These are phyloP conservation scores for Cyberlindnera maritima DNA, from an alignment of 805 yeast species.

Conservation along the genomic window DNA sequence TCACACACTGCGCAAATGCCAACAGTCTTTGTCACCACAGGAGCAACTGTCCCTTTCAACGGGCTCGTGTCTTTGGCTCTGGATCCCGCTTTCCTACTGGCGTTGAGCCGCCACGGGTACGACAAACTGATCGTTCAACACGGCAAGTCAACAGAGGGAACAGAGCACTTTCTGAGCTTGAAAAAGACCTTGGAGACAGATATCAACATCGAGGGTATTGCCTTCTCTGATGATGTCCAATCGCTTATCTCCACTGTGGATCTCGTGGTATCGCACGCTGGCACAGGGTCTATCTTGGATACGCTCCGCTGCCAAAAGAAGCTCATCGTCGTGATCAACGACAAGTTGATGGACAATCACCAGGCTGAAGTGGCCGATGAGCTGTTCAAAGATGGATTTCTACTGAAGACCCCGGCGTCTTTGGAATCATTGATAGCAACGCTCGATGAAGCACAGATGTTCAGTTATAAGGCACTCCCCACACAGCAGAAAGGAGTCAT, in stretches of 20 bases:
- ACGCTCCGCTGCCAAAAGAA: conserved; percentile 54
- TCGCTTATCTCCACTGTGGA: conserved; percentile 44
- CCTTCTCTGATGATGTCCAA: conserved; percentile 41
- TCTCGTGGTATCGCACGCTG: conserved; percentile 83
- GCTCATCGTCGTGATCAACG: conserved; percentile 70
- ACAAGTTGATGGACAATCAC: conserved; percentile 79
- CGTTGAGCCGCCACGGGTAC: conserved; percentile 38
- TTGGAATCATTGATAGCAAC: conserved; percentile 13
- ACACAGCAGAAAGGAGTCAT: conserved; percentile 21
- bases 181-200: background rate
- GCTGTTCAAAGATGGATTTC: conserved; percentile 35
- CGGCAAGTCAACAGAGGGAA: conserved; percentile 41
- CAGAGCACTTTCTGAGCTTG: conserved; percentile 19
- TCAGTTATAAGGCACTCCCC: conserved; percentile 17
- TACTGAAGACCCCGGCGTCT: conserved; percentile 23
- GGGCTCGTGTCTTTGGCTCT: conserved; percentile 48
- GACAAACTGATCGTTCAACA: conserved; percentile 52
- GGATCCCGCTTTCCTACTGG: conserved; percentile 31
- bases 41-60: conserved; percentile 86
- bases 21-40: conserved; percentile 65
- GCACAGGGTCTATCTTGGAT: conserved; percentile 89
- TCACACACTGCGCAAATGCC: conserved; percentile 9
- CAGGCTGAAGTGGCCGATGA: conserved; percentile 74
- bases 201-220: conserved; percentile 42
- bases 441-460: background rate